These are phyloP conservation scores for Quercus berberidifolia DNA, from an alignment of 306 rosid genomes.

Conservation along the genomic window DNA sequence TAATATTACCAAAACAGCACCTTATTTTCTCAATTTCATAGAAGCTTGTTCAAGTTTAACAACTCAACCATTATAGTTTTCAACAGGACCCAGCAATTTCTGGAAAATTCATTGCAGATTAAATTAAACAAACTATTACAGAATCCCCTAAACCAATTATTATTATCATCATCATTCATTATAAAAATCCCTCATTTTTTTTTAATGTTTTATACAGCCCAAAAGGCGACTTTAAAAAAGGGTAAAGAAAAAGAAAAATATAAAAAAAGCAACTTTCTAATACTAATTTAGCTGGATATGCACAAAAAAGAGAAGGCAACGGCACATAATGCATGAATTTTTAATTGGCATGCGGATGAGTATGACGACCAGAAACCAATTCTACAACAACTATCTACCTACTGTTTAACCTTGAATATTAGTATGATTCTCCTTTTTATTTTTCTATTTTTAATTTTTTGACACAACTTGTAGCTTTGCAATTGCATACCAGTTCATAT, in stretches of 20 bases:
- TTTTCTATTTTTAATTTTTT: not conserved
- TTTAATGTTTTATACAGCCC: not conserved
- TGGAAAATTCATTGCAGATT: not conserved
- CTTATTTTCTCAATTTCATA: not conserved
- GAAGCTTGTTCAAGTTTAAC: not conserved
- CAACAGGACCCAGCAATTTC: not conserved
- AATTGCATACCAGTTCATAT: constrained; percentile 34
- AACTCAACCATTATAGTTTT: not conserved
- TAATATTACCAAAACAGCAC: no score
- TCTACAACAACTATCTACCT: constrained; percentile 46
- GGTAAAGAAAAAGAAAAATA: not conserved
- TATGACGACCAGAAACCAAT: constrained; percentile 25
- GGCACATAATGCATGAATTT: not conserved
- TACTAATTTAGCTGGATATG: not conserved
- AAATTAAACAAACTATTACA: not conserved
- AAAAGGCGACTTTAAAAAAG: not conserved
- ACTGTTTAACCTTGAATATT: not conserved
- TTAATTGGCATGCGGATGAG: constrained; percentile 24
- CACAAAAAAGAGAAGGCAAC: not conserved
- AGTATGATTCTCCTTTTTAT: not conserved
- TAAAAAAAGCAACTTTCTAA: not conserved
- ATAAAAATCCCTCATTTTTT: not conserved
- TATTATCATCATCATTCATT: not conserved
- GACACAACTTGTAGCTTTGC: not conserved
- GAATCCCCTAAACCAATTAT: no score